A percentile compares a stretch with the other conserved stretches of the same genome.
Evolutionary conservation across 371 early-diverging fungal genomes (phyloP).

Genomic region (Mortierella sp.): DNA sequence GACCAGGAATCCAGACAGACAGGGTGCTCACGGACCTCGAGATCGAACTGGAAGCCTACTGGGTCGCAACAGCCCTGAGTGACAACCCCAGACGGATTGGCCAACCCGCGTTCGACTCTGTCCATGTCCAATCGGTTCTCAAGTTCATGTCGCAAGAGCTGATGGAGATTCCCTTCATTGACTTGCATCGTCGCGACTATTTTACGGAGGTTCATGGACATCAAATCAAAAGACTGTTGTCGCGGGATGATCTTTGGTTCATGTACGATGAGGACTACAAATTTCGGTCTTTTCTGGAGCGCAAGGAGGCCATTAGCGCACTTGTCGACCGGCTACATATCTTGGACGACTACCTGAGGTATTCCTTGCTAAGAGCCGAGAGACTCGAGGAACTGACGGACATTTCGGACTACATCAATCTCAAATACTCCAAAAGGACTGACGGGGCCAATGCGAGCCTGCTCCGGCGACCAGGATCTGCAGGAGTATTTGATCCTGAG

Average conservation of each 20-base stretch:
- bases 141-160: slow-evolving; percentile 81
- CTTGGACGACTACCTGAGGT: slow-evolving; percentile 65
- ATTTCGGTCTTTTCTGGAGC: slow-evolving; percentile 79
- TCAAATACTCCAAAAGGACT: slow-evolving; percentile 73
- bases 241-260: slow-evolving; percentile 86
- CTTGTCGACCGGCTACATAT: slow-evolving; percentile 63
- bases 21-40: slow-evolving; percentile 61
- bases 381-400: slow-evolving; percentile 84
- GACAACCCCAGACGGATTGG: slow-evolving; percentile 52
- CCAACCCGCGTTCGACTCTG: slow-evolving; percentile 32
- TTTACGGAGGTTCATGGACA: slow-evolving; percentile 68
- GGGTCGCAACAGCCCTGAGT: slow-evolving; percentile 64
- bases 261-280: slow-evolving; percentile 89
- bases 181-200: slow-evolving; percentile 88
- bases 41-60: slow-evolving; percentile 67
- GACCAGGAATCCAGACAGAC: slow-evolving; percentile 52
- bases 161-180: slow-evolving; percentile 94
- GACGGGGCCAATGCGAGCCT: slow-evolving; percentile 61
- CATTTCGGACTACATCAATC: slow-evolving; percentile 80
- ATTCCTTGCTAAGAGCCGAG: slow-evolving; percentile 63
- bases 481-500: slow-evolving; percentile 68
- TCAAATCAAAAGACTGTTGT: slow-evolving; percentile 67
- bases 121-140: slow-evolving; percentile 67
- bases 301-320: slow-evolving; percentile 62
- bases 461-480: slow-evolving; percentile 61